Conservation (phyloP, 1,284 basidiomycete species). For the Afroboletus lepidellus region DNA sequence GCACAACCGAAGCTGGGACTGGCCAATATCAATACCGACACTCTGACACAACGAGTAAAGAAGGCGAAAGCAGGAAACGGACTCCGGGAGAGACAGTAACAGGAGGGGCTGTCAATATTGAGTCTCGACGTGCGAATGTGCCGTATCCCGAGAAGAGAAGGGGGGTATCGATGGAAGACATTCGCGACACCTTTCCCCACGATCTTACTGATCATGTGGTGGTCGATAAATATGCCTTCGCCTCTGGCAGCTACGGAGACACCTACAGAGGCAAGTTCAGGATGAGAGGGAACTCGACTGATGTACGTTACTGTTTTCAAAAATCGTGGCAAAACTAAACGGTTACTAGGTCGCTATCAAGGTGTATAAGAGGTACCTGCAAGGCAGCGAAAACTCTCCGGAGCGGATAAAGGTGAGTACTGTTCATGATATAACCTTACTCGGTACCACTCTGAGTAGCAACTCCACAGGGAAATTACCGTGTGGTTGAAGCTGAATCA, state of each 20-base stretch:
- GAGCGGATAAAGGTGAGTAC: neutral
- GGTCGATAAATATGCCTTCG: neutral
- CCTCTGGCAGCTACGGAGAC: constrained; percentile 1
- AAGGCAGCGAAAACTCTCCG: neutral
- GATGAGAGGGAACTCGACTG: neutral
- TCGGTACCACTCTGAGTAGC: neutral
- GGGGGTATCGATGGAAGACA: constrained; percentile 1
- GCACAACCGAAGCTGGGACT: neutral
- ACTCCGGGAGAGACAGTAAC: neutral
- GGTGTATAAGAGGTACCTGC: neutral
- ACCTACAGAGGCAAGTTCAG: neutral
- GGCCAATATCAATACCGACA: neutral
- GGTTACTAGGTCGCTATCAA: constrained; percentile 3
- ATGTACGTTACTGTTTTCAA: neutral
- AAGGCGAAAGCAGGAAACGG: neutral
- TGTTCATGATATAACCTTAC: no score
- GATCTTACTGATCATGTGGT: constrained; percentile 3
- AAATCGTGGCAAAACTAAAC: neutral
- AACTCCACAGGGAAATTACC: neutral
- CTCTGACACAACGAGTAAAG: neutral
- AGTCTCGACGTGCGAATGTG: neutral
- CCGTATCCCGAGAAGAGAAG: neutral
- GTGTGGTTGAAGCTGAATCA: neutral
- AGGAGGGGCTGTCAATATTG: neutral
- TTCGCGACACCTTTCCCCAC: neutral